A percentile compares a stretch with the other conserved stretches of the same genome.
Evolutionary conservation across 176 grass and related monocot genomes (phyloP).

Genomic region (Oryza meridionalis): DNA sequence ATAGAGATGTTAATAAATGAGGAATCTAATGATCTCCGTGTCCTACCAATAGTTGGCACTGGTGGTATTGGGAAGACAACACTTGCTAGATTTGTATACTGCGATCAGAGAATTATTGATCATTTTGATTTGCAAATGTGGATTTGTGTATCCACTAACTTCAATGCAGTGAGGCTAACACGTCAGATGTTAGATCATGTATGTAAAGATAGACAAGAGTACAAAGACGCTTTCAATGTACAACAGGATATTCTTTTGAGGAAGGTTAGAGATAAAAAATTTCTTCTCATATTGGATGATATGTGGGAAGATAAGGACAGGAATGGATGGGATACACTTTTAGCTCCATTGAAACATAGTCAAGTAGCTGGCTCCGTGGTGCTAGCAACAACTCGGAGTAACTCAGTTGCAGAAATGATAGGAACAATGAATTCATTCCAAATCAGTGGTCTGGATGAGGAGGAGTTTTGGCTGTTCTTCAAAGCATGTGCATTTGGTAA

Average conservation of each 20-base stretch:
- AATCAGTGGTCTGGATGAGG: constrained; percentile 29
- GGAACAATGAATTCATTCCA: not conserved
- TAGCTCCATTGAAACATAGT: constrained; percentile 36
- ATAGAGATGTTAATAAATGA: constrained; percentile 22
- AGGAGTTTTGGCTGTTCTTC: constrained; percentile 48
- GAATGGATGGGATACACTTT: constrained; percentile 29
- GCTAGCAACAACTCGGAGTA: constrained; percentile 33
- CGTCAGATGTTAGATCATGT: constrained; percentile 12
- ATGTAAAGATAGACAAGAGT: not conserved
- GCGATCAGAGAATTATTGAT: constrained; percentile 16
- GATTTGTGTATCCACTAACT: constrained; percentile 38
- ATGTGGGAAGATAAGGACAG: not conserved
- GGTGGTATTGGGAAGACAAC: constrained; percentile 58
- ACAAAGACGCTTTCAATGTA: not conserved
- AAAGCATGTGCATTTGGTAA: constrained; percentile 49
- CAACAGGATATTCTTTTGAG: constrained; percentile 1
- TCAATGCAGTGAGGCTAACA: not conserved
- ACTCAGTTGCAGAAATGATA: constrained; percentile 42
- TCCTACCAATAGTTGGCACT: constrained; percentile 43
- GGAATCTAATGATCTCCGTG: constrained; percentile 14
- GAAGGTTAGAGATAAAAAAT: constrained; percentile 24
- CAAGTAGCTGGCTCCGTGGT: constrained; percentile 29
- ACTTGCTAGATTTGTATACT: constrained; percentile 32
- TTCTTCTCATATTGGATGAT: constrained; percentile 52
- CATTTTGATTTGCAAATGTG: constrained; percentile 49